Evolutionary conservation across 1,139 yeast genomes (phyloP), one percentile per base, ranked within the genome.

Genomic region (Candida anutae): DNA sequence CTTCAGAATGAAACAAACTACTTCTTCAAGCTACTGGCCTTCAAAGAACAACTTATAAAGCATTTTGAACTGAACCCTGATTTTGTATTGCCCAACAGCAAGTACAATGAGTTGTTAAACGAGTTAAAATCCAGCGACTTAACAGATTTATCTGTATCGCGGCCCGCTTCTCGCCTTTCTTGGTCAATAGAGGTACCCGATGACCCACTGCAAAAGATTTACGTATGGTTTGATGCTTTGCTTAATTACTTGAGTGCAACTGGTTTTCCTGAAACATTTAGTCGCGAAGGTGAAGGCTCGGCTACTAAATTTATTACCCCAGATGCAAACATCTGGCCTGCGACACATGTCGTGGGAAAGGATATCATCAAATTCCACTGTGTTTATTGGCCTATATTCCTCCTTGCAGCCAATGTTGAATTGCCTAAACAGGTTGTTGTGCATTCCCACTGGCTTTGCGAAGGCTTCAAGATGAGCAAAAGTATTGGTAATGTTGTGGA

Each of bases 141-240:
- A 11, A 50, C 59, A 0, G 97, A 90, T 48, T 62, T 90, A 27
- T 83, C 95, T 16, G 68, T 90, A 2, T 87, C 96, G 0, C 63
- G 98, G 37, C 97, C 97, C 0, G 50, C 77, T 0, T 56, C 76
- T 10, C 61, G 98, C 31, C 64, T 88, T 27, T 58, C 67, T 18
- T 90, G 99, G 99, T 96, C 96, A 0, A 80, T 90, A 16, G 73
- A 74, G 2, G 97, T 90, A 1, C 98, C 98, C 0, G 62, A 65
- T 20, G 97, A 90, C 43, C 59, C 68, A 0, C 43, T 74, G 0
- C 97, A 90, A 46, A 78, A 71, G 29, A 78, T 90, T 34, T 90
- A 90, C 45, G 99, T 90, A 6, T 90, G 99, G 99, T 81, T 90
- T 36, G 99, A 90, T 55, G 99, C 99, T 0, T 64, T 90, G 30